Conservation (phyloP, 495 filamentous ascomycete genomes). For the Podospora pseudocomata region DNA sequence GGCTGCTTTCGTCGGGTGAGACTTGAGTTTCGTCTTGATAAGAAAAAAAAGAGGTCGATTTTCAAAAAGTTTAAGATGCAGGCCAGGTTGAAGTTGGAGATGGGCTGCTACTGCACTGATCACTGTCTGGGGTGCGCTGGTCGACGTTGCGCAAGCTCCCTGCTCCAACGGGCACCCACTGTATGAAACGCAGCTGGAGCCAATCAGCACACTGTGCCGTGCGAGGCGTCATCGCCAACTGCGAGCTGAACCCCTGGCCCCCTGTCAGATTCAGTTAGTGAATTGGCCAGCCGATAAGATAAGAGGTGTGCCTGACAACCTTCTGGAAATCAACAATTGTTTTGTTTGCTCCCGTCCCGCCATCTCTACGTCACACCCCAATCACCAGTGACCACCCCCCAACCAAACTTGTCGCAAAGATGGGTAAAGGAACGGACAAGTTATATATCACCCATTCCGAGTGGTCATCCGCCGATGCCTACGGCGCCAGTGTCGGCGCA, state of each 20-base stretch:
- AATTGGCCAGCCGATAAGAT: background rate
- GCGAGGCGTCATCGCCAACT: background rate
- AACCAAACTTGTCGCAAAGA: constrained; percentile 17
- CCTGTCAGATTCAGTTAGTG: background rate
- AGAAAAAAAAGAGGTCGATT: background rate
- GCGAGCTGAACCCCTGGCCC: background rate
- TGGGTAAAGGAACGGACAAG: constrained; percentile 62
- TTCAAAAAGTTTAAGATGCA: no score
- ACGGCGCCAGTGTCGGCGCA: constrained; percentile 69
- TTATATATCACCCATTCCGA: constrained; percentile 94
- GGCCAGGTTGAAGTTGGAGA: background rate
- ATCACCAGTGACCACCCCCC: background rate
- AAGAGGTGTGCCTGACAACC: background rate
- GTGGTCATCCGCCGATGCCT: constrained; percentile 89
- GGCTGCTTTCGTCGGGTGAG: background rate
- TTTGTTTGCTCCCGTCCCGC: background rate
- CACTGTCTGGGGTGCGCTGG: background rate
- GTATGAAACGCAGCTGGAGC: constrained; percentile 2
- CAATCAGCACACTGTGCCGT: constrained; percentile 7
- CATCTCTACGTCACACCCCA: background rate
- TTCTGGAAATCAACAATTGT: constrained; percentile 5
- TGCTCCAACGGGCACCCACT: constrained; percentile 3
- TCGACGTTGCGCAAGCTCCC: constrained; percentile 18
- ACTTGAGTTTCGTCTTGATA: background rate
- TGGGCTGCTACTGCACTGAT: background rate